A percentile compares a stretch with the other conserved stretches of the same genome.
phyloP scores from a whole-genome alignment of 352 stramenopile genomes.

The Sclerospora graminicola region DNA sequence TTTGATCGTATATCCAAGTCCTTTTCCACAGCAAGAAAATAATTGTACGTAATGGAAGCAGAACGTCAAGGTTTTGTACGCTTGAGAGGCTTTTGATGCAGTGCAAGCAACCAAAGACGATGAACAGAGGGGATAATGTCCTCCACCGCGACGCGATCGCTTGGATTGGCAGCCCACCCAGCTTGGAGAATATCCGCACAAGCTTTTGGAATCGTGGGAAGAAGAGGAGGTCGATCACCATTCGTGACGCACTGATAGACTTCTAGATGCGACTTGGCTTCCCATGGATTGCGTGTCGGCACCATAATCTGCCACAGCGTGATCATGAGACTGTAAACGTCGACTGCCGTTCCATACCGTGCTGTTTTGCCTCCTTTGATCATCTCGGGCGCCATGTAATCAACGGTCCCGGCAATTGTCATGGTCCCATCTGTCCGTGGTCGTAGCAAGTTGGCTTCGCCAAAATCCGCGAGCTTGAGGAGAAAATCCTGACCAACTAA shows the following conservation, averaged over 20 bases:
- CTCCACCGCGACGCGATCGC: slow-evolving; percentile 60
- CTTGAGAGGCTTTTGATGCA: slow-evolving; percentile 65
- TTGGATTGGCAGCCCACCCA: slow-evolving; percentile 59
- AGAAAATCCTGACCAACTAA: slow-evolving; percentile 67
- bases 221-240: slow-evolving; percentile 55
- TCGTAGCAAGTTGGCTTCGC: slow-evolving; percentile 72
- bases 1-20: slow-evolving; percentile 13
- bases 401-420: slow-evolving; percentile 78
- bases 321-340: slow-evolving; percentile 84
- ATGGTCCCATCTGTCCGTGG: slow-evolving; percentile 71
- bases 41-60: no score
- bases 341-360: slow-evolving; percentile 62
- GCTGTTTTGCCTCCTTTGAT: slow-evolving; percentile 76
- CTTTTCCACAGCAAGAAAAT: background rate
- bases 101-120: slow-evolving; percentile 61
- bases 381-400: slow-evolving; percentile 84
- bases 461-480: slow-evolving; percentile 79
- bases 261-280: slow-evolving; percentile 60
- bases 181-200: slow-evolving; percentile 66
- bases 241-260: slow-evolving; percentile 69
- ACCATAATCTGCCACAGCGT: slow-evolving; percentile 85
- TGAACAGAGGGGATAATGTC: slow-evolving; percentile 73
- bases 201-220: slow-evolving; percentile 55
- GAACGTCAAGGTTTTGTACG: slow-evolving; percentile 39
- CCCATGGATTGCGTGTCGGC: slow-evolving; percentile 62